Conservation (phyloP, 1,284 basidiomycete genomes). For the Tilletia setariae region DNA sequence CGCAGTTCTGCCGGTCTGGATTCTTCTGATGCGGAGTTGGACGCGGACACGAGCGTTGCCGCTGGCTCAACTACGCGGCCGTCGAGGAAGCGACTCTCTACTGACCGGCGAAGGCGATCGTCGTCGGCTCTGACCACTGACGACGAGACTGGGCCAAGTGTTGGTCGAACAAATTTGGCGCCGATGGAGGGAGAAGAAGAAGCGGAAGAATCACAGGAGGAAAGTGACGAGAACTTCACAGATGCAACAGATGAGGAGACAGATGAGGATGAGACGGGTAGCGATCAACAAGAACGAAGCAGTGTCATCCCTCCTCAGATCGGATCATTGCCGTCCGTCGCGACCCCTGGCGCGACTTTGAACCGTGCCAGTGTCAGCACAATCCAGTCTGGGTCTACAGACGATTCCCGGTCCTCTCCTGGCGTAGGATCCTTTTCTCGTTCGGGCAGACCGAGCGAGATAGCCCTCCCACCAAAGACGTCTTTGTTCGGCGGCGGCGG, state of each 20-base stretch:
- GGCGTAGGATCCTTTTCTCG: not conserved
- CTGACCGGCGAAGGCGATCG: no score
- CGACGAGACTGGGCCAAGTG: not conserved
- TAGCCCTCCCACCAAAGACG: not conserved
- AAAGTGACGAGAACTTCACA: constrained; percentile 7
- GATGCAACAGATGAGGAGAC: constrained; percentile 9
- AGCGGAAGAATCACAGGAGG: constrained; percentile 9
- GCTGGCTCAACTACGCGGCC: no score
- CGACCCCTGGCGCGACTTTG: no score
- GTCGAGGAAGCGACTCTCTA: not conserved
- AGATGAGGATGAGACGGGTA: not conserved
- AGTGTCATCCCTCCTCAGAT: not conserved
- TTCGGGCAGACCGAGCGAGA: not conserved
- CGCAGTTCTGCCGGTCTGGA: no score
- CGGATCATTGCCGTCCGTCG: no score
- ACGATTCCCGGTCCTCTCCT: no score
- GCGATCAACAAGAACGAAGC: no score
- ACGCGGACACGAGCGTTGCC: no score
- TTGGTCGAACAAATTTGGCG: not conserved
- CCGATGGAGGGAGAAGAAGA: not conserved
- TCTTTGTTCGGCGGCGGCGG: not conserved
- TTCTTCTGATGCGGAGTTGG: not conserved
- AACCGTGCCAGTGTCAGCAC: not conserved
- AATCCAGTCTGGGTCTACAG: no score
- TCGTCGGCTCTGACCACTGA: no score